Evolutionary conservation across 2,329 filamentous ascomycete genomes (phyloP), one percentile per base, ranked within the genome.

Genomic region (Pyricularia sp.): DNA sequence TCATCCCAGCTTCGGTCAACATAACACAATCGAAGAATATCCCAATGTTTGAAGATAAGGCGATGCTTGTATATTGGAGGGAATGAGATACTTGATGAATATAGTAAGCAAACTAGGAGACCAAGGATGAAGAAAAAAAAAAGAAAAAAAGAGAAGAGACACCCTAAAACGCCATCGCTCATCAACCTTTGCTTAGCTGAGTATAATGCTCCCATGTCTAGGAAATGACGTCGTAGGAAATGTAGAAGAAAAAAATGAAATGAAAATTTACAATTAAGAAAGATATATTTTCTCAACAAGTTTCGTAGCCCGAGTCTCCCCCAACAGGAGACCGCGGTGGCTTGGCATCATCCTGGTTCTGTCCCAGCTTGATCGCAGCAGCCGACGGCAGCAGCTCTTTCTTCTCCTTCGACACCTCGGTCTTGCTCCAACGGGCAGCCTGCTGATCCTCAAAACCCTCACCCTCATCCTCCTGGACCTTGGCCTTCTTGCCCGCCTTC

Each of bases 241-340:
- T 12, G 12, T 13, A 3, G 13, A 12, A 33, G 9, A 26, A 10
- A 26, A 26, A 24, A 55, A 26, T 26, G 26, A 4, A 26, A 26
- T 26, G 26, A 26, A 26, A 2, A 26, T 26, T 26, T 16, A 60
- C 19, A 22, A 16, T 12, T 33, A 16, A 60, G 40, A 64, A 13
- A 10, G 30, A 13, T 24, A 13, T 24, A 16, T 24, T 33, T 10
- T n/a, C 22, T n/a, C 31, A 57, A 59, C 62, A 64, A 19, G 62
- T 64, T 49, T 64, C 62, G n/a, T 64, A 64, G 30, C 62, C 62
- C 8, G 62, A 64, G 49, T 64, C 62, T 40, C 12, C 33, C 33
- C 61, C 61, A 33, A 40, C 19, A 30, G 53, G 53, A 57, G 53
- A 57, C n/a, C 24, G n/a, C 10, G 53, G 53, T 3, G 53, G 13